phyloP scores from a whole-genome alignment of 352 stramenopile genomes.

The Aphanomyces astaci region DNA sequence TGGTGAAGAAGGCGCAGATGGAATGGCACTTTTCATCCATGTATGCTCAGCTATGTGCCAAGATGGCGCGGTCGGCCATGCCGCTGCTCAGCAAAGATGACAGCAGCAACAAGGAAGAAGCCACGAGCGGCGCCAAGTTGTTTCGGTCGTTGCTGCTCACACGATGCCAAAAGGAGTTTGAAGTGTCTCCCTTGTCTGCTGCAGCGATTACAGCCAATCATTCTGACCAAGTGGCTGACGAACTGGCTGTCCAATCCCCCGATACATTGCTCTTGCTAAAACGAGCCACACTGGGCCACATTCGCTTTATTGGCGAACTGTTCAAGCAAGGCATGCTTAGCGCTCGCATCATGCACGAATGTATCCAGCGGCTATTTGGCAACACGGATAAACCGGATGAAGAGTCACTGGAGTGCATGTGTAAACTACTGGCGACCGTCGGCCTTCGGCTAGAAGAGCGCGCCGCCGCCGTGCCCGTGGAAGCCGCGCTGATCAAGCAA shows the following conservation, averaged over 20 bases:
- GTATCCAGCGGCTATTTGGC: slow-evolving; percentile 72
- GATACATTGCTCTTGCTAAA: slow-evolving; percentile 82
- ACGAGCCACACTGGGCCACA: slow-evolving; percentile 83
- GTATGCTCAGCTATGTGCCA: slow-evolving; percentile 92
- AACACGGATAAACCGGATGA: slow-evolving; percentile 81
- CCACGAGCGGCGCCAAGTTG: slow-evolving; percentile 58
- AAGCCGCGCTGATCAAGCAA: slow-evolving; percentile 49
- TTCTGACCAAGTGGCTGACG: too few species aligned
- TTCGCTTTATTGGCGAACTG: slow-evolving; percentile 94
- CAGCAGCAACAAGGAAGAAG: slow-evolving; percentile 37
- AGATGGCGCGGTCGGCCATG: slow-evolving; percentile 84
- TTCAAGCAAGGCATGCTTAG: slow-evolving; percentile 94
- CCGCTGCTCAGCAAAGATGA: slow-evolving; percentile 54
- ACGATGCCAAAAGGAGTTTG: slow-evolving; percentile 93
- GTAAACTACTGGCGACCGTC: slow-evolving; percentile 91
- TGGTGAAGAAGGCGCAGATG: slow-evolving; percentile 93
- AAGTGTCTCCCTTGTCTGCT: slow-evolving; percentile 70
- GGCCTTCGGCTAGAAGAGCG: slow-evolving; percentile 83
- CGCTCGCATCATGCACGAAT: slow-evolving; percentile 92
- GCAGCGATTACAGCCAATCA: too few species aligned
- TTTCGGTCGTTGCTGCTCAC: slow-evolving; percentile 92
- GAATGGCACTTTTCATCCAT: slow-evolving; percentile 95
- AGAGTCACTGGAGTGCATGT: slow-evolving; percentile 94
- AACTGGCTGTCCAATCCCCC: too few species aligned
- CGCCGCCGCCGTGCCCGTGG: slow-evolving; percentile 22